These are phyloP conservation scores for Trifolium dubium DNA, from an alignment of 306 rosid genomes.

Conservation along the genomic window DNA sequence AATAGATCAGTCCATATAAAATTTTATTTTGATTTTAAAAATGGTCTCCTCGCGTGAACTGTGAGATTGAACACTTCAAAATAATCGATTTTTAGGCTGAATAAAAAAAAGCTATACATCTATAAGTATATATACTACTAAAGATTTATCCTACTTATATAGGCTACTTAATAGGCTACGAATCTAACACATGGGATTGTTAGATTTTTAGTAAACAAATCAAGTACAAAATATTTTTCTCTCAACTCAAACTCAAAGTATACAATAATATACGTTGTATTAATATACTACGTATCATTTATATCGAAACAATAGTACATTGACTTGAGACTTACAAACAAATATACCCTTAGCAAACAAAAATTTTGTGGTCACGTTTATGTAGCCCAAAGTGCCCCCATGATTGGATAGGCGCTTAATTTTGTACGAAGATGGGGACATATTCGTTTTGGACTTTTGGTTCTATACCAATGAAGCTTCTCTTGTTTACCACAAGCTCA, in stretches of 20 bases:
- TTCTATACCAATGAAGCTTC: conserved; percentile 35
- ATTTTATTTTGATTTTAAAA: no score
- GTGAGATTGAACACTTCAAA: no score
- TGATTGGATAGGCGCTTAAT: conserved; percentile 48
- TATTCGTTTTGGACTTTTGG: conserved; percentile 42
- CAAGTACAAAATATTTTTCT: conserved; percentile 64
- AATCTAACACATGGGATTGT: conserved; percentile 85
- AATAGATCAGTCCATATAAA: no score
- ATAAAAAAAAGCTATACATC: conserved; percentile 13
- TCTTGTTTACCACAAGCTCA: conserved; percentile 27
- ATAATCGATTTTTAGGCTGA: no score
- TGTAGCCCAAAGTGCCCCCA: conserved; percentile 48
- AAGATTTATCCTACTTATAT: conserved; percentile 51
- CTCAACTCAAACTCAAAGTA: conserved; percentile 44
- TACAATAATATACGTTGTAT: conserved; percentile 37
- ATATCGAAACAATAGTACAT: conserved; percentile 47
- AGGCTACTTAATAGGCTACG: conserved; percentile 47
- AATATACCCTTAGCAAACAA: conserved; percentile 36
- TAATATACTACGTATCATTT: conserved; percentile 37
- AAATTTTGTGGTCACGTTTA: conserved; percentile 35
- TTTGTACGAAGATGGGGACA: conserved; percentile 45
- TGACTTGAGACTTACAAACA: conserved; percentile 42
- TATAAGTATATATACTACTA: conserved; percentile 37
- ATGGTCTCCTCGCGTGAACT: no score
- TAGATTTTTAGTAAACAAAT: conserved; percentile 54